Evolutionary conservation across 129 eudicot species (phyloP).

Genomic region (Saussurea involucrata): DNA sequence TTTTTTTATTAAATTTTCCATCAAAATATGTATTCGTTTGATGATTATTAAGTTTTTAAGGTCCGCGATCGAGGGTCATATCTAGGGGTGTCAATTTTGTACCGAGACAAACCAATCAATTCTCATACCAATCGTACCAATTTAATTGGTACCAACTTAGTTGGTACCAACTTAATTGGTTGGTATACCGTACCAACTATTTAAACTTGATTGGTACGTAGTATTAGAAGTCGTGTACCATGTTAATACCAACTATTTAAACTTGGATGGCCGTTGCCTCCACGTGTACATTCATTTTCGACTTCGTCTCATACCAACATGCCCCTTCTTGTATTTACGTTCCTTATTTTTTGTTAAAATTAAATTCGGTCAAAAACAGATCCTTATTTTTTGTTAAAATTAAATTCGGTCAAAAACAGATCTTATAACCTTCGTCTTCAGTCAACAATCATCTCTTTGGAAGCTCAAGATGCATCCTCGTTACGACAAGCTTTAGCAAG

Average conservation of each 20-base stretch:
- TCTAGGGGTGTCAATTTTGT: no score
- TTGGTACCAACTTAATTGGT: no score
- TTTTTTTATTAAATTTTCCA: not conserved
- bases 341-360: not conserved
- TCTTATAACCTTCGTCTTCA: not conserved
- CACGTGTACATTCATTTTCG: not conserved
- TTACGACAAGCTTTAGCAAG: not conserved
- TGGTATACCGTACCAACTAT: no score
- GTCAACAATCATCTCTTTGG: not conserved
- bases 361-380: not conserved
- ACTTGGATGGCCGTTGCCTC: not conserved
- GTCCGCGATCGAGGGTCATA: no score
- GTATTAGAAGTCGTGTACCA: no score
- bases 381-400: not conserved
- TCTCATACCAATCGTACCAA: no score
- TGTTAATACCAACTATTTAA: no score
- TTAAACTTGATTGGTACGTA: no score
- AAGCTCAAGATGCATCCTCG: not conserved
- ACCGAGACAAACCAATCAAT: no score
- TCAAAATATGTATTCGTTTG: not conserved
- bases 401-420: not conserved
- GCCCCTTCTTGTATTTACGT: not conserved
- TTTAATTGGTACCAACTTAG: no score
- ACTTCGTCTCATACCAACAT: not conserved
- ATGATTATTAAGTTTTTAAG: not conserved